These are phyloP conservation scores for Boletus sensibilis DNA, from an alignment of 768 basidiomycete species.

Conservation along the genomic window DNA sequence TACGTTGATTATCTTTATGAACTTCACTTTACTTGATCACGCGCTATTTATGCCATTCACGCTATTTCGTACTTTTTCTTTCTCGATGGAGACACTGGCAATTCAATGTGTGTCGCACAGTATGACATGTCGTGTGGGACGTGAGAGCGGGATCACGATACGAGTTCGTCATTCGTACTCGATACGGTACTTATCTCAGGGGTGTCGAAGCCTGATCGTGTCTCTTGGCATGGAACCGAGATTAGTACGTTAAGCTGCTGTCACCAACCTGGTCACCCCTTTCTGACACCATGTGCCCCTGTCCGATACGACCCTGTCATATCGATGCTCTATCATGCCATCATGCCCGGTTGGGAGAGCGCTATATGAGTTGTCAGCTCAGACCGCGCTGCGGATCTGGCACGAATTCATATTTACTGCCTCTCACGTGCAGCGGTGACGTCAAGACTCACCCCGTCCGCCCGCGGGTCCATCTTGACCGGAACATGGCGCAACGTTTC, in stretches of 20 bases:
- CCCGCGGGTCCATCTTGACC: constrained; percentile 8
- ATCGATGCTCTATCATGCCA: no score
- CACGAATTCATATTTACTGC: no score
- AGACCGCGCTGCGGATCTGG: neutral
- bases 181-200: neutral
- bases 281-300: neutral
- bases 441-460: neutral
- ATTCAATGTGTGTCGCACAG: neutral
- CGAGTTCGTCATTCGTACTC: neutral
- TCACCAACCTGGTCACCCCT: neutral
- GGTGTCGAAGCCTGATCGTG: constrained; percentile 5
- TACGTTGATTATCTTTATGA: constrained; percentile 28
- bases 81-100: constrained; percentile 1
- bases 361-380: neutral
- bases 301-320: neutral
- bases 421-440: neutral
- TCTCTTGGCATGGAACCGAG: neutral
- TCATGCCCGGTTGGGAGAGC: no score
- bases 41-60: constrained; percentile 29
- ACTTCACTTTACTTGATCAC: constrained; percentile 4
- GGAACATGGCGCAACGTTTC: neutral
- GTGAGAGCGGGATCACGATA: constrained; percentile 10
- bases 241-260: neutral
- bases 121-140: neutral
- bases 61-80: neutral